These are phyloP conservation scores for Iberis pinnata DNA, from an alignment of 345 rosid genomes.

Conservation along the genomic window DNA sequence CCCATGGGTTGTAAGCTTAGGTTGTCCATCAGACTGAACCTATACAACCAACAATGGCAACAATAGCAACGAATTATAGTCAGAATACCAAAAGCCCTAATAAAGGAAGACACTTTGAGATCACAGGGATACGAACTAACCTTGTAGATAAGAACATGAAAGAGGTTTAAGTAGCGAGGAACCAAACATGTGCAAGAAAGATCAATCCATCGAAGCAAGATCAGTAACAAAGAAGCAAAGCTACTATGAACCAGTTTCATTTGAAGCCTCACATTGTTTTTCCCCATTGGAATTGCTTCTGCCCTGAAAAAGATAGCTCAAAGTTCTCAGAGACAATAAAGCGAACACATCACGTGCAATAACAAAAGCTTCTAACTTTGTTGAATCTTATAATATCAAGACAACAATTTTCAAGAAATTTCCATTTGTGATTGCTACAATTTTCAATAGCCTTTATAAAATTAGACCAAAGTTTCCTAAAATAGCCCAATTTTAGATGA, in stretches of 20 bases:
- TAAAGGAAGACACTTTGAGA: conserved; percentile 6
- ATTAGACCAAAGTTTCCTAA: conserved; percentile 18
- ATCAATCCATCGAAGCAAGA: conserved; percentile 80
- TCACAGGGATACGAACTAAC: conserved; percentile 28
- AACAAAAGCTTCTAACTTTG: not conserved
- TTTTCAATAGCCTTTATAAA: not conserved
- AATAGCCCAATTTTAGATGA: conserved; percentile 13
- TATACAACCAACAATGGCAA: conserved; percentile 5
- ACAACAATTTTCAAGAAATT: not conserved
- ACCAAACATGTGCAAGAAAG: conserved; percentile 63
- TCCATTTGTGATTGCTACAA: not conserved
- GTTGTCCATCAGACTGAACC: conserved; percentile 62
- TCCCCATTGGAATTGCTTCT: conserved; percentile 77
- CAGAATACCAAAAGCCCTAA: conserved; percentile 2
- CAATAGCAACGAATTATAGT: not conserved
- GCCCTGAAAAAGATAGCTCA: conserved; percentile 47
- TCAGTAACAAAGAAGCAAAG: conserved; percentile 66
- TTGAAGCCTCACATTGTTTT: conserved; percentile 63
- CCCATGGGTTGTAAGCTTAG: conserved; percentile 49
- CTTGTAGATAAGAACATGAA: conserved; percentile 82
- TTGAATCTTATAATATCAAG: too few species aligned
- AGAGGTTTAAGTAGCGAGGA: conserved; percentile 78
- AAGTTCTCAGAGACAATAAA: conserved; percentile 18
- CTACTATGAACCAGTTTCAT: conserved; percentile 84
- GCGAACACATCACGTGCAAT: conserved; percentile 9